Evolutionary conservation across 805 yeast species (phyloP).

Genomic region (Wickerhamiella galacta): DNA sequence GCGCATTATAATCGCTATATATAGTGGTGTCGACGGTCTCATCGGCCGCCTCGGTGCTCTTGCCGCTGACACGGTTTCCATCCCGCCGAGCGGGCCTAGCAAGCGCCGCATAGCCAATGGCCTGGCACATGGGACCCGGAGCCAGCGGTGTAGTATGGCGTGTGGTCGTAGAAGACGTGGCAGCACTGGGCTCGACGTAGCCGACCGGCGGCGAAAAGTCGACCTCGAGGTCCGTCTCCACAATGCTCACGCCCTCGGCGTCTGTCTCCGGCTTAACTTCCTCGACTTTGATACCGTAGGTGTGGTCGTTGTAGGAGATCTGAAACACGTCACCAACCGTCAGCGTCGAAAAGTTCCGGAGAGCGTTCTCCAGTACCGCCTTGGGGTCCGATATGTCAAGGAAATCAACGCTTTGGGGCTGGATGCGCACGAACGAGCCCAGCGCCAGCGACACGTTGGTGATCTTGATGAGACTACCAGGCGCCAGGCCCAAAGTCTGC

Average conservation of each 20-base stretch:
- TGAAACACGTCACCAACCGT: conserved; percentile 75
- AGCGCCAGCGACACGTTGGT: conserved; percentile 58
- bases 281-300: conserved; percentile 64
- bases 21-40: conserved; percentile 11
- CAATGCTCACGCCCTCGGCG: conserved; percentile 67
- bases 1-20: conserved; percentile 28
- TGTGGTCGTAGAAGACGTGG: neutral
- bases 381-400: conserved; percentile 89
- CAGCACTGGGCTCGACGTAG: conserved; percentile 70
- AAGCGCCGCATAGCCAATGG: conserved; percentile 47
- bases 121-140: conserved; percentile 60
- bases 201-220: conserved; percentile 99
- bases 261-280: conserved; percentile 68
- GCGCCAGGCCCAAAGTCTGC: conserved; percentile 48
- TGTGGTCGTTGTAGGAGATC: conserved; percentile 62
- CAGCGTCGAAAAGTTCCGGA: conserved; percentile 76
- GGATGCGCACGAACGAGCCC: conserved; percentile 80
- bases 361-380: conserved; percentile 85
- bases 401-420: conserved; percentile 89
- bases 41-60: conserved; percentile 7
- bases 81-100: conserved; percentile 23
- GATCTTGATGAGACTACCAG: conserved; percentile 70
- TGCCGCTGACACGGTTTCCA: conserved; percentile 12
- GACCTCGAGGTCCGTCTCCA: conserved; percentile 91
- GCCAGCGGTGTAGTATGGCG: conserved; percentile 2